phyloP scores from a whole-genome alignment of 1,284 basidiomycete species.

The Mycosarcoma maydis region DNA sequence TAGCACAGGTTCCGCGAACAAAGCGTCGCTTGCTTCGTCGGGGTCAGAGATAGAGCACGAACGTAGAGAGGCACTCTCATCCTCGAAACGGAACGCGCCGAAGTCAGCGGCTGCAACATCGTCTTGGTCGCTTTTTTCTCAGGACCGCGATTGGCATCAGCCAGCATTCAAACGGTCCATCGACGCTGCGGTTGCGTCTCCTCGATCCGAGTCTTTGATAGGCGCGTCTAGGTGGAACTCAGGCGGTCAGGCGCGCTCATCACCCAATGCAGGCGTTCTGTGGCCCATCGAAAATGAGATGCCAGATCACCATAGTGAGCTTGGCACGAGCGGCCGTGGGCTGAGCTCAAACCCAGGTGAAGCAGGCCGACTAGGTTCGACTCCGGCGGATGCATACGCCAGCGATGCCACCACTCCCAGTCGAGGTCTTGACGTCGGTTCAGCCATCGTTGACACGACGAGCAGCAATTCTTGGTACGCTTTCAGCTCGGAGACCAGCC shows the following conservation, averaged over 20 bases:
- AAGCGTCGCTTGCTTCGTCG: not conserved
- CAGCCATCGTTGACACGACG: slow-evolving; percentile 5
- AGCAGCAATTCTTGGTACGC: slow-evolving; percentile 20
- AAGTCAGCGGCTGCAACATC: not conserved
- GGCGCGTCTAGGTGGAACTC: slow-evolving; percentile 6
- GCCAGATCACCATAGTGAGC: slow-evolving; percentile 3
- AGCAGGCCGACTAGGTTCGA: slow-evolving; percentile 2
- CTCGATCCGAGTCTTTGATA: slow-evolving; percentile 5
- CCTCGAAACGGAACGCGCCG: slow-evolving; percentile 3
- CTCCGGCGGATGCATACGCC: slow-evolving; percentile 13
- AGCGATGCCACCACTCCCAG: slow-evolving; percentile 31
- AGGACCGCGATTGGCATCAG: slow-evolving; percentile 34
- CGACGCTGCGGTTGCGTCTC: not conserved
- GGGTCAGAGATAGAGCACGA: not conserved
- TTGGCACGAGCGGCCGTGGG: not conserved
- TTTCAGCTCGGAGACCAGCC: slow-evolving; percentile 23
- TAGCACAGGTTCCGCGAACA: not conserved
- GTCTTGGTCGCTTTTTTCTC: slow-evolving; percentile 25
- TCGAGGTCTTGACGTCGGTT: slow-evolving; percentile 24
- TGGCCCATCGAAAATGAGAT: slow-evolving; percentile 16
- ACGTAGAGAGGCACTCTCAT: not conserved
- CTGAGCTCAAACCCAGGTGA: slow-evolving; percentile 2
- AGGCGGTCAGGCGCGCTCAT: not conserved
- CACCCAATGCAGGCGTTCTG: not conserved
- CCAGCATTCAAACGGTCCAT: not conserved